Conservation (phyloP, 2,329 filamentous ascomycete genomes). For the Colletotrichum eremochloae region DNA sequence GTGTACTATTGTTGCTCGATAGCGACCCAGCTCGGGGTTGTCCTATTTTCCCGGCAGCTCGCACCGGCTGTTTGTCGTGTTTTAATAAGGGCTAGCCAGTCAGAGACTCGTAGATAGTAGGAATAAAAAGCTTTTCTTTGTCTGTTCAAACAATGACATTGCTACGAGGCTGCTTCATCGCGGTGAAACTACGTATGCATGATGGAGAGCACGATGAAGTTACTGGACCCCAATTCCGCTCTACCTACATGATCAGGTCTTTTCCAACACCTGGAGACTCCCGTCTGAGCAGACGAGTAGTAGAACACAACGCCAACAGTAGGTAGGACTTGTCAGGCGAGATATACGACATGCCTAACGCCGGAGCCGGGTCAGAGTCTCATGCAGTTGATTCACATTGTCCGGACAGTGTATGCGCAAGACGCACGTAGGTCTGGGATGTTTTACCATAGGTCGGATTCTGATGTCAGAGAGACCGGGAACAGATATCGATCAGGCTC, state of each 20-base stretch:
- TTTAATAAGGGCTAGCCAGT: slow-evolving; percentile 14
- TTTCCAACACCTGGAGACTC: not conserved
- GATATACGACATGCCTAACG: no score
- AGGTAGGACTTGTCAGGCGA: no score
- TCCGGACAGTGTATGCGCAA: no score
- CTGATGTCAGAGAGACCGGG: no score
- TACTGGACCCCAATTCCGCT: not conserved
- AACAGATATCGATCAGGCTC: no score
- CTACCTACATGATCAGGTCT: not conserved
- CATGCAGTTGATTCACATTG: no score
- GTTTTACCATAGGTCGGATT: no score
- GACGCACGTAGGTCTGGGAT: no score
- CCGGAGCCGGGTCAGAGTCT: no score
- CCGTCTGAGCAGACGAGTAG: no score
- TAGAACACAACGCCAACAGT: no score
- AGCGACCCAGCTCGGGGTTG: slow-evolving; percentile 9
- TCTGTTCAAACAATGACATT: not conserved
- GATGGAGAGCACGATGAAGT: not conserved
- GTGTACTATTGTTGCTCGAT: slow-evolving; percentile 13
- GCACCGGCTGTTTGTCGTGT: slow-evolving; percentile 4
- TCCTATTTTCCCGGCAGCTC: not conserved
- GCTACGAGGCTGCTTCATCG: not conserved
- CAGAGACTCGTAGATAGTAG: slow-evolving; percentile 14
- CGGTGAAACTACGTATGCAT: not conserved
- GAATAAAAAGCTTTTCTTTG: not conserved